Base-by-base conservation (phyloP, 495 filamentous ascomycete genomes). In the Viridothelium virens region DNA sequence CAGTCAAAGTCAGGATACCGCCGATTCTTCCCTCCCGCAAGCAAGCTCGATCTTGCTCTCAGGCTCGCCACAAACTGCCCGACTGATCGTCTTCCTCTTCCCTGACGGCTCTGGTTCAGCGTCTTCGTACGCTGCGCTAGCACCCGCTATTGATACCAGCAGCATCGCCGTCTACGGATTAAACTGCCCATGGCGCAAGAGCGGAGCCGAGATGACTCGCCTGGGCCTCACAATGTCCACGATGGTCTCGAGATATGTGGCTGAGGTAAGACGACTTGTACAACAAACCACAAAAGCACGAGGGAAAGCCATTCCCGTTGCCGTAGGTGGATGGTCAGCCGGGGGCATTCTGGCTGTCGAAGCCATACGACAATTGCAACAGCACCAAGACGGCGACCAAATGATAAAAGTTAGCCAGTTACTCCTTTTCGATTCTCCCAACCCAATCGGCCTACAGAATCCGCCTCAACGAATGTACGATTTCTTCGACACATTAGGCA, bases 71-170 rank as follows among this genome's bases (percentile, higher is more conserved):
- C 7, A 14, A 14, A 5, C 48, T 53, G 5, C 11, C 5, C 16
- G 11, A 14, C 11, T 14, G n/a, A 53, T n/a, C 5, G 61, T 74
- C 36, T 74, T 74, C 61, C 69, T 74, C 33, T 68, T 74, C 33
- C 72, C 72, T 3, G 72, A 74, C 48, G 72, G 72, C 41, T 65
- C 63, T 39, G 72, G 72, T 33, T 71, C 72, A 4, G 72, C 65
- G 25, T 68, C 63, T 2, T 61, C 71, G 3, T 74, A 74, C 47
- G 65, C 62, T 14, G 62, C 47, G 14, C 38, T 74, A 36, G 67
- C 70, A 4, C 62, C 18, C 4, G 63, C 69, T 14, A 25, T 25
- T 25, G 25, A 25, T 25, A 48, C 44, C 25, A 14, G 41, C 48
- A 37, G 65, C 50, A 38, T 71, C 36, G 64, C 59, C 36, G 38